Evolutionary conservation across 2,329 filamentous ascomycete genomes (phyloP).

Genomic region (Curvularia sp.): DNA sequence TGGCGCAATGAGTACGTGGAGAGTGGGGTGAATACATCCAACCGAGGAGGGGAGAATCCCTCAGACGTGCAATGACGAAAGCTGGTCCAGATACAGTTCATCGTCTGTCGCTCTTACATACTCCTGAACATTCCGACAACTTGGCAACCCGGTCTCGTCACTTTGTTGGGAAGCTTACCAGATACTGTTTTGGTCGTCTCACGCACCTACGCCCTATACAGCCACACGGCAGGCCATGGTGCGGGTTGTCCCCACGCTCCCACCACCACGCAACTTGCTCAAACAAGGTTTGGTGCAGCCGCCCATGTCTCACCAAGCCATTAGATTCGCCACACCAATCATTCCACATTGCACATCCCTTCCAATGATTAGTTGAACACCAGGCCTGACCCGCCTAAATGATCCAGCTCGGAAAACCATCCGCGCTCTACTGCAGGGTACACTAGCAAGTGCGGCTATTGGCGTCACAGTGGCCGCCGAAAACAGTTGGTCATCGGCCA

Average conservation of each 20-base stretch:
- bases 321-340: conserved; percentile 20
- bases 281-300: conserved; percentile 24
- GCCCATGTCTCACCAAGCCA: conserved; percentile 15
- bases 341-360: conserved; percentile 3
- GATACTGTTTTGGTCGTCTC: not conserved
- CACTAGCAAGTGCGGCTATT: conserved; percentile 29
- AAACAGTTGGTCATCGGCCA: conserved; percentile 20
- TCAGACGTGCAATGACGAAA: conserved; percentile 2
- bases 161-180: not conserved
- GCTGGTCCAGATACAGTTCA: not conserved
- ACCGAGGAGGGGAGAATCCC: not conserved
- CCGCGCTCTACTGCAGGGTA: conserved; percentile 2
- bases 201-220: conserved; percentile 16
- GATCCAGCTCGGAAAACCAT: conserved; percentile 2
- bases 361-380: conserved; percentile 16
- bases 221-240: not conserved
- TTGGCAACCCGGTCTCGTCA: not conserved
- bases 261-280: conserved; percentile 39
- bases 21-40: not conserved
- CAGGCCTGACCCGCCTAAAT: conserved; percentile 17
- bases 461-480: conserved; percentile 21
- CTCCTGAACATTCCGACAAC: not conserved
- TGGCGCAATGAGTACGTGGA: not conserved
- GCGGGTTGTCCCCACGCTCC: conserved; percentile 5
- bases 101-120: not conserved